Base-by-base conservation (phyloP, 805 yeast species). In the Nakazawaea laoshanensis region DNA sequence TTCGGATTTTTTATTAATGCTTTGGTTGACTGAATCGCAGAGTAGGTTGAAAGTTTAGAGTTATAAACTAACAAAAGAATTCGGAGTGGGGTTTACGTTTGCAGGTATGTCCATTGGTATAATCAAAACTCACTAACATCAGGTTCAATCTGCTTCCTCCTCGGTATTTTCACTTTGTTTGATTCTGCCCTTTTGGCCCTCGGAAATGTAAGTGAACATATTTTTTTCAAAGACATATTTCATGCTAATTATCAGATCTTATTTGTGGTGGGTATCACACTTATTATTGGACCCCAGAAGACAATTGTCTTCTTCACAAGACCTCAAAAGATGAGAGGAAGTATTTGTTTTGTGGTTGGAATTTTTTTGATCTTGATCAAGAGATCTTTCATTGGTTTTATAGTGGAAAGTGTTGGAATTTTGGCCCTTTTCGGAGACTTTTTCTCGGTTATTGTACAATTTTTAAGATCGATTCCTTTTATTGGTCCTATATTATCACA, bases 11-110 rank as follows among this genome's bases (percentile, higher is more conserved):
- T 20, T 20, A 7, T 30, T 16, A 12, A 68, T 69, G 73, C 68
- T 79, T 59, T 79, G 88, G 88, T 65, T 79, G 36, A 70, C 84
- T n/a, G 85, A 79, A 46, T 57, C 74, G 43, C 88, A 79, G 48
- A 79, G 85, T 77, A 65, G 40, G 82, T 72, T 15, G 16, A 13
- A 6, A 17, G n/a, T 24, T 24, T 24, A 11, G 10, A 5, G 19
- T 7, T 11, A 12, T 11, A 15, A 20, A 33, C 27, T 27, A 18
- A 37, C 35, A 17, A 21, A 25, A 84, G 95, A 87, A 57, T 77
- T 80, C 48, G 97, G 97, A 23, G 96, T 85, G 13, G 95, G 85
- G 3, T 80, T 87, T 65, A 84, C 95, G 4, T 87, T 94, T 12
- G 82, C 80, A 21, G 95, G 77, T 57, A 52, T 30, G 53, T 44